phyloP scores from a whole-genome alignment of 768 basidiomycete species.

The Psilocybe cubensis region DNA sequence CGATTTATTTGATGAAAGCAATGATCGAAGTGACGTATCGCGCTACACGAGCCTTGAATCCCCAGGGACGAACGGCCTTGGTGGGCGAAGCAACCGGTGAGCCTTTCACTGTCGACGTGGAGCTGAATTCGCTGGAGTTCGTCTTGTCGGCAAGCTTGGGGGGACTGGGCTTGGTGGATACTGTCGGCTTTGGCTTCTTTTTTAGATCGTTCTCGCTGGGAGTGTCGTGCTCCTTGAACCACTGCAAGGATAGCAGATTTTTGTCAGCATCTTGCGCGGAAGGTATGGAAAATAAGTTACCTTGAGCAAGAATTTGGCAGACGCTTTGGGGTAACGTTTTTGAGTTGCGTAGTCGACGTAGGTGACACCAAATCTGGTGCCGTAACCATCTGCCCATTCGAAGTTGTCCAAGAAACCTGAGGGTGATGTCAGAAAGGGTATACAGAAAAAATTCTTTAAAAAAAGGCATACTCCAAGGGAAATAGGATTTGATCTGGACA shows the following conservation, averaged over 20 bases:
- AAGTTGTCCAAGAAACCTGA: slow-evolving; percentile 72
- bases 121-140: slow-evolving; percentile 27
- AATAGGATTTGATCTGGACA: slow-evolving; percentile 64
- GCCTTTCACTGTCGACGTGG: slow-evolving; percentile 25
- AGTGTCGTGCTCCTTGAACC: slow-evolving; percentile 42
- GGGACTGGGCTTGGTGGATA: neutral
- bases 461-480: slow-evolving; percentile 63
- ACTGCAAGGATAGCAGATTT: slow-evolving; percentile 28
- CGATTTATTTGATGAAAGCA: slow-evolving; percentile 26
- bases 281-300: slow-evolving; percentile 19
- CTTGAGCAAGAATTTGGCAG: slow-evolving; percentile 58
- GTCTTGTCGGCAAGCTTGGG: slow-evolving; percentile 22
- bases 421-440: neutral
- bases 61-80: slow-evolving; percentile 11
- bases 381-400: slow-evolving; percentile 77
- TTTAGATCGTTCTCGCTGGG: slow-evolving; percentile 17
- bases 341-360: slow-evolving; percentile 75
- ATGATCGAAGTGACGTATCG: slow-evolving; percentile 27
- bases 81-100: slow-evolving; percentile 12
- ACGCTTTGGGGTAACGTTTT: slow-evolving; percentile 66
- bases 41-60: slow-evolving; percentile 27
- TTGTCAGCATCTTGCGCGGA: neutral
- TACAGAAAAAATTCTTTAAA: neutral
- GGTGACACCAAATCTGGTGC: slow-evolving; percentile 70
- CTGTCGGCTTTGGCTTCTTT: slow-evolving; percentile 8